Percentiles rank a stretch among this genome's conserved stretches.
Evolutionary conservation across 2,329 filamentous ascomycete species (phyloP).

Genomic region (Fusarium subglutinans): DNA sequence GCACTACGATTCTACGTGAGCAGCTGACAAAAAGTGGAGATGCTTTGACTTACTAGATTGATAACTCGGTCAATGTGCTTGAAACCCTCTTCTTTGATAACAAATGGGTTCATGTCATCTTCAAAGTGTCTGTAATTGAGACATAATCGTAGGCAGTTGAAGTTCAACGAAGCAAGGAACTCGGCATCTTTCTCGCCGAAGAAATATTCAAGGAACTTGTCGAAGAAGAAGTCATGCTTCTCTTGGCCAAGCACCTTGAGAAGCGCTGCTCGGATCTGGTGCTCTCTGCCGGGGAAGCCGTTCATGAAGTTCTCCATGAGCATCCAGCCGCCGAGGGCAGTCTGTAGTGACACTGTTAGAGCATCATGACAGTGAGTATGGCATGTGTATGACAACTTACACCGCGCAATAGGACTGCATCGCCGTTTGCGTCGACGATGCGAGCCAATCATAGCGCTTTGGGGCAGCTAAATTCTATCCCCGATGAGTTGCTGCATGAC

Average conservation of each 20-base stretch:
- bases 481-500: background rate
- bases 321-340: slow-evolving; percentile 44
- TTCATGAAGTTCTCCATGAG: slow-evolving; percentile 71
- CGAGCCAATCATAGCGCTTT: background rate
- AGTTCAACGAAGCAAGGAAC: slow-evolving; percentile 62
- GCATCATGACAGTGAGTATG: fast-evolving
- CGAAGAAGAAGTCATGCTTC: slow-evolving; percentile 69
- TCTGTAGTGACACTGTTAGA: background rate
- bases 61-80: slow-evolving; percentile 60
- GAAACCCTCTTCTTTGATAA: slow-evolving; percentile 59
- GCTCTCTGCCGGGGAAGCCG: slow-evolving; percentile 66
- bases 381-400: slow-evolving; percentile 2
- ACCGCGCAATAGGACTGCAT: slow-evolving; percentile 54
- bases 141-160: slow-evolving; percentile 66
- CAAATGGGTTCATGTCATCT: slow-evolving; percentile 60
- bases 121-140: slow-evolving; percentile 68
- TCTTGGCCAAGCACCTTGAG: slow-evolving; percentile 62
- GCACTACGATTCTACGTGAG: slow-evolving; percentile 37
- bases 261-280: slow-evolving; percentile 63
- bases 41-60: slow-evolving; percentile 48
- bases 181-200: slow-evolving; percentile 66
- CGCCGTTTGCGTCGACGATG: slow-evolving; percentile 53
- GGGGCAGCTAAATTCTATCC: background rate
- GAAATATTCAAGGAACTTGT: slow-evolving; percentile 66
- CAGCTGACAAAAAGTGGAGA: no score